Evolutionary conservation across 2,329 filamentous ascomycete species (phyloP), one percentile per base, ranked within the genome.

Genomic region (Botryotinia calthae): DNA sequence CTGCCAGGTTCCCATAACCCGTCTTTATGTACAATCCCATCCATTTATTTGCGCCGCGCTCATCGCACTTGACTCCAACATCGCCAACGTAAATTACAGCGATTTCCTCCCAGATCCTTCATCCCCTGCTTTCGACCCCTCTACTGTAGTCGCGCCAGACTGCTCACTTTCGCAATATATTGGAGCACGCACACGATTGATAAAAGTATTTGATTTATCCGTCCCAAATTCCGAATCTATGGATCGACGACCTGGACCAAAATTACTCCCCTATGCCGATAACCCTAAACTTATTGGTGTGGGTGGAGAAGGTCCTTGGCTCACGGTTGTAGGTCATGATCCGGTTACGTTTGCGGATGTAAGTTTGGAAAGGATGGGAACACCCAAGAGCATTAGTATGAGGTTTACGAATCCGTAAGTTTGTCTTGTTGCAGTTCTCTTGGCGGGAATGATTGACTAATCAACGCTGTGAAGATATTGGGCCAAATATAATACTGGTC

Each of bases 51-150:
- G 79, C 20, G 74, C 78, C 28, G 80, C 79, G 7, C 75, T 81
- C 20, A 73, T 82, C 2, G 76, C 81, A 65, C 77, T 82, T 6
- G 80, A 82, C 56, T 81, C 80, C 0, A 81, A 81, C 44, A 80
- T 81, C 3, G 76, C 76, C 18, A 81, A 81, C 51, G 75, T 73
- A n/a, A 77, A 81, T 56, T 81, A 79, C 54, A 77, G 71, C 2
- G 74, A 73, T n/a, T 78, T 80, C 40, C 46, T 74, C 71, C 79
- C 79, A 0, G 78, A 80, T 65, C 79, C 80, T 8, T 75, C 76
- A 37, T 74, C 77, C 46, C 75, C 77, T 16, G 72, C 72, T 20
- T 80, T 81, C 66, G 69, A 80, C 63, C 75, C 77, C 3, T 73
- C 74, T 48, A 46, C 63, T 28, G 77, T 80, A 69, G 44, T 74